phyloP scores from a whole-genome alignment of 768 basidiomycete genomes.

The Amanita pallidorosea region DNA sequence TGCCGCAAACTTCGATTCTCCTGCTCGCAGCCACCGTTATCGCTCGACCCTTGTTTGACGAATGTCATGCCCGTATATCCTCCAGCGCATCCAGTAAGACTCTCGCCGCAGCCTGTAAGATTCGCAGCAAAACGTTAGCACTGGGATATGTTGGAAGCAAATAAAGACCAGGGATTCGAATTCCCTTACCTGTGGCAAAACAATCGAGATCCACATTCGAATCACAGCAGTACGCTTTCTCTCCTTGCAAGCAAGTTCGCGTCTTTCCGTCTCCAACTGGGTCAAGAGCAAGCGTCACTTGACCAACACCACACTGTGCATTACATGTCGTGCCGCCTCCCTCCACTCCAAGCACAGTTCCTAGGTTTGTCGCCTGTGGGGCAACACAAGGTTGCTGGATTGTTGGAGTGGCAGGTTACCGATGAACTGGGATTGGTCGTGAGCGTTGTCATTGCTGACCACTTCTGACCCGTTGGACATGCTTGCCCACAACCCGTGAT shows the following conservation, averaged over 20 bases:
- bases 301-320: constrained; percentile 12
- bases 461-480: constrained; percentile 11
- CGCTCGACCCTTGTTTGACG: constrained; percentile 8
- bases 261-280: constrained; percentile 11
- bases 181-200: constrained; percentile 5
- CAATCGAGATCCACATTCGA: constrained; percentile 10
- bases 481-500: constrained; percentile 12
- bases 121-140: not conserved
- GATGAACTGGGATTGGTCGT: constrained; percentile 8
- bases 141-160: not conserved
- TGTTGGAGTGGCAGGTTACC: constrained; percentile 8
- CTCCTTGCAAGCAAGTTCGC: constrained; percentile 12
- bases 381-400: constrained; percentile 12
- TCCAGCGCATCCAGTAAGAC: constrained; percentile 2
- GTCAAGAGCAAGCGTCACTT: constrained; percentile 13
- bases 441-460: constrained; percentile 9
- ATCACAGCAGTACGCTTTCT: constrained; percentile 14
- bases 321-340: constrained; percentile 14
- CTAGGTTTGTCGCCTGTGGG: constrained; percentile 12
- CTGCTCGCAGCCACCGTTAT: constrained; percentile 9
- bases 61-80: constrained; percentile 7
- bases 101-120: constrained; percentile 3
- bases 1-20: not conserved
- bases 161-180: not conserved
- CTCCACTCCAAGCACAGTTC: constrained; percentile 13